phyloP scores from a whole-genome alignment of 1,284 basidiomycete species.

The Marasmius fiardii region DNA sequence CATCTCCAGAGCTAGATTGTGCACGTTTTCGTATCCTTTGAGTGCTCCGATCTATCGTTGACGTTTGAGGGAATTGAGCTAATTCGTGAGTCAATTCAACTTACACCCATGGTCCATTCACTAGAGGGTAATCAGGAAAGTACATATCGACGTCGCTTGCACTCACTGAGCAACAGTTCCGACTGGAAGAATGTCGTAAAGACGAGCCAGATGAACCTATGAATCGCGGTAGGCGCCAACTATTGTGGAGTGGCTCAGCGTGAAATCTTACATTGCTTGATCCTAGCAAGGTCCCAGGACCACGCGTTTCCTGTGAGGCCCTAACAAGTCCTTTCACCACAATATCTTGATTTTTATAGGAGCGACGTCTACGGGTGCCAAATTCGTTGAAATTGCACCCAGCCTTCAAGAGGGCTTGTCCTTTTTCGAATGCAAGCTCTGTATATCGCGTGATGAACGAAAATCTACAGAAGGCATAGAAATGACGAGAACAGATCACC shows the following conservation, averaged over 20 bases:
- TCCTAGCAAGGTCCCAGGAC: slow-evolving; percentile 66
- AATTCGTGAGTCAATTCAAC: slow-evolving; percentile 18
- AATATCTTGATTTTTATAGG: slow-evolving; percentile 76
- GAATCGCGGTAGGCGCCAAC: slow-evolving; percentile 1
- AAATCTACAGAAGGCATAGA: not conserved
- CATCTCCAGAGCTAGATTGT: slow-evolving; percentile 70
- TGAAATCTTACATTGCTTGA: slow-evolving; percentile 75
- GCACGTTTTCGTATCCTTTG: slow-evolving; percentile 76
- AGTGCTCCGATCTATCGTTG: slow-evolving; percentile 72
- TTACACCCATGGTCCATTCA: slow-evolving; percentile 94
- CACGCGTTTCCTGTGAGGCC: slow-evolving; percentile 53
- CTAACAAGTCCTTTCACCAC: slow-evolving; percentile 71
- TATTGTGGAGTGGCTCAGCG: slow-evolving; percentile 3
- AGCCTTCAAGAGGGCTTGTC: slow-evolving; percentile 57
- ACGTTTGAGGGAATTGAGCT: not conserved
- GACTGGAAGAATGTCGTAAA: slow-evolving; percentile 64
- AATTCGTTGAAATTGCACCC: slow-evolving; percentile 89
- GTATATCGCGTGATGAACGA: slow-evolving; percentile 4
- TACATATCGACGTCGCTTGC: not conserved
- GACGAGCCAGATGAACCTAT: slow-evolving; percentile 79
- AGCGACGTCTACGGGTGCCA: slow-evolving; percentile 86
- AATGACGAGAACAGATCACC: slow-evolving; percentile 36
- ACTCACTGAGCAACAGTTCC: slow-evolving; percentile 90
- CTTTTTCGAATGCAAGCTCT: slow-evolving; percentile 75
- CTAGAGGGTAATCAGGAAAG: slow-evolving; percentile 32